Percentiles rank a stretch among this genome's conserved stretches.
These are phyloP conservation scores for Tuber aestivum DNA, from an alignment of 495 filamentous ascomycete genomes.

Conservation along the genomic window DNA sequence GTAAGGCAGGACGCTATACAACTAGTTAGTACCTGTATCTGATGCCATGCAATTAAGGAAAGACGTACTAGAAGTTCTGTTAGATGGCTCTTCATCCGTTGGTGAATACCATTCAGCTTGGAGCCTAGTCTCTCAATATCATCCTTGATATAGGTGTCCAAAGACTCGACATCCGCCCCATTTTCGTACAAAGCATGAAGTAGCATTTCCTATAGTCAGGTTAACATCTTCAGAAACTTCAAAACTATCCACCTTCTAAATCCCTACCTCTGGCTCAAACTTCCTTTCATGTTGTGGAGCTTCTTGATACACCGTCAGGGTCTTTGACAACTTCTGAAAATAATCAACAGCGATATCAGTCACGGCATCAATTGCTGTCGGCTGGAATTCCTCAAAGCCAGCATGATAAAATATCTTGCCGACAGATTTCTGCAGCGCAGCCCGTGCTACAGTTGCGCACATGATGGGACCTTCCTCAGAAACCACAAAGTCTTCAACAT, in stretches of 20 bases:
- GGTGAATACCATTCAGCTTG: conserved; percentile 80
- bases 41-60: conserved; percentile 10
- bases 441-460: conserved; percentile 67
- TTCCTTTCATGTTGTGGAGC: conserved; percentile 44
- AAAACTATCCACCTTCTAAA: neutral
- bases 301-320: conserved; percentile 75
- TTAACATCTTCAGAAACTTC: conserved; percentile 10
- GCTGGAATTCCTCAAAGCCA: conserved; percentile 96
- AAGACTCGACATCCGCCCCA: conserved; percentile 69
- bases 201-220: conserved; percentile 60
- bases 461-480: conserved; percentile 84
- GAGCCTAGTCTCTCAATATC: conserved; percentile 81
- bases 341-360: conserved; percentile 88
- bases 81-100: conserved; percentile 83
- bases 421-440: conserved; percentile 80
- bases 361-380: conserved; percentile 80
- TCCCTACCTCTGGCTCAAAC: conserved; percentile 37
- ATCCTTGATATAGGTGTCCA: conserved; percentile 87
- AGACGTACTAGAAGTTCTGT: conserved; percentile 64
- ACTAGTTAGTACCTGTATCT: conserved; percentile 27
- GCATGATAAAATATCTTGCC: conserved; percentile 94
- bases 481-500: conserved; percentile 75
- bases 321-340: conserved; percentile 73
- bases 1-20: conserved; percentile 66
- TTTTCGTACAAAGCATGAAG: conserved; percentile 77